Evolutionary conservation across 192 early-diverging fungal genomes (phyloP), one percentile per base, ranked within the genome.

Genomic region (Chytriomyces hyalinus): DNA sequence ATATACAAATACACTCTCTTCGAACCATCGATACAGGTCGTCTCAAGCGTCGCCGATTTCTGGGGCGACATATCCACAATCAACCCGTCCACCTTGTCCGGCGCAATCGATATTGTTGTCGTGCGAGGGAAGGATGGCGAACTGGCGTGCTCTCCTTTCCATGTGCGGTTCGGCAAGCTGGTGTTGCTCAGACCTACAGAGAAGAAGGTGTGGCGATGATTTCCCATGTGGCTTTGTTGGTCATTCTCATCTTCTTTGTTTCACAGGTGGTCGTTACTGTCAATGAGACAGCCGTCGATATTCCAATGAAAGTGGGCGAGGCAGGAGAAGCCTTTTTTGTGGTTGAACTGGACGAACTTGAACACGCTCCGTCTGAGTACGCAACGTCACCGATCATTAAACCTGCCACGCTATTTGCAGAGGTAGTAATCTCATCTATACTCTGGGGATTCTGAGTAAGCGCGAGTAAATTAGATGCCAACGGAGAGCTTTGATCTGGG

Each of bases 261-360:
- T 17, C 11, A 6, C 28, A 92, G 91, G 91, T 96, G 61, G 91
- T 94, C 61, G 85, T 99, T 46, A 84, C 88, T 6, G 91, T 99
- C 36, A 99, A 99, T 80, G 95, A 90, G 61, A 61, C 87, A 73
- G 80, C 80, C 0, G 87, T 91, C 11, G 89, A 92, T 68, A 88
- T 92, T 53, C 75, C 68, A 5, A 99, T 99, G 97, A 99, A 99
- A 73, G 91, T 99, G 5, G 94, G 96, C 10, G 97, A 98, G 64
- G 93, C 94, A 11, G 97, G 97, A 43, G 97, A 99, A 80, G 96
- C 94, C 22, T 99, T 99, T 80, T 99, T 99, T 84, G 95, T 99
- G 5, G 87, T 98, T 44, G 94, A 97, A 78, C 15, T n/a, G 15
- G 94, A 97, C 44, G 84, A 76, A 62, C 47, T 48, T 6, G 87